These are phyloP conservation scores for Ceratocystis papillata DNA, from an alignment of 2,329 filamentous ascomycete species.

Conservation along the genomic window DNA sequence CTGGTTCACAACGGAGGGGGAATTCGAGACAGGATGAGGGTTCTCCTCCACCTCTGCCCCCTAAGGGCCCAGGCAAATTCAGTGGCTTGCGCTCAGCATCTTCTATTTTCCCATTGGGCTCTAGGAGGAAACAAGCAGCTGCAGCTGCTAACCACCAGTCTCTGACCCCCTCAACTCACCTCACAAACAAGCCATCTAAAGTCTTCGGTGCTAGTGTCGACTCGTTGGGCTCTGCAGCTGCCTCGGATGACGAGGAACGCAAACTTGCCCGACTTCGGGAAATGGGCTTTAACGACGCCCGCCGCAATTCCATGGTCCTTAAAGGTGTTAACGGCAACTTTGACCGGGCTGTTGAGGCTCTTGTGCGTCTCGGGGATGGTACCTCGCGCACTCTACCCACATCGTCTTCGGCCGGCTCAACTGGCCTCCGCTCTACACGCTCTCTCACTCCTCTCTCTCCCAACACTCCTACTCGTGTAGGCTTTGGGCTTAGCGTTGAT, in stretches of 20 bases:
- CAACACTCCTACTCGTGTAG: constrained; percentile 29
- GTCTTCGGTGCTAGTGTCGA: constrained; percentile 60
- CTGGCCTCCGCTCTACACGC: constrained; percentile 37
- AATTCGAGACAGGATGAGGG: constrained; percentile 47
- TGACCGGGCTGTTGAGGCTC: constrained; percentile 72
- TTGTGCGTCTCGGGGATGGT: constrained; percentile 72
- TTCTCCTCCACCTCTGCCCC: constrained; percentile 47
- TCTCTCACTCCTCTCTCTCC: constrained; percentile 46
- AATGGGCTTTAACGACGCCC: constrained; percentile 83
- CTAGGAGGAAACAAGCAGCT: constrained; percentile 43
- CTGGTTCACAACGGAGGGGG: constrained; percentile 28
- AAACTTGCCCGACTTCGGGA: constrained; percentile 71
- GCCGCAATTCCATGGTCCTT: constrained; percentile 68
- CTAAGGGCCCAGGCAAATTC: constrained; percentile 53
- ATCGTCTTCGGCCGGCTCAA: constrained; percentile 3
- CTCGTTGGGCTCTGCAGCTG: constrained; percentile 31
- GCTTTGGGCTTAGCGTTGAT: constrained; percentile 31
- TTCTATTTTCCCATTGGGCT: constrained; percentile 55
- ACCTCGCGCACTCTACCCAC: constrained; percentile 33
- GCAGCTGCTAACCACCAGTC: constrained; percentile 29
- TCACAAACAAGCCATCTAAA: constrained; percentile 54
- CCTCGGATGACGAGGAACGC: constrained; percentile 52
- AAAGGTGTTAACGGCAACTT: constrained; percentile 76
- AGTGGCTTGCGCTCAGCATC: constrained; percentile 46
- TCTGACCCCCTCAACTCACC: constrained; percentile 31